Evolutionary conservation across 2,329 filamentous ascomycete genomes (phyloP), one percentile per base, ranked within the genome.

Genomic region (Grosmannia penicillata): DNA sequence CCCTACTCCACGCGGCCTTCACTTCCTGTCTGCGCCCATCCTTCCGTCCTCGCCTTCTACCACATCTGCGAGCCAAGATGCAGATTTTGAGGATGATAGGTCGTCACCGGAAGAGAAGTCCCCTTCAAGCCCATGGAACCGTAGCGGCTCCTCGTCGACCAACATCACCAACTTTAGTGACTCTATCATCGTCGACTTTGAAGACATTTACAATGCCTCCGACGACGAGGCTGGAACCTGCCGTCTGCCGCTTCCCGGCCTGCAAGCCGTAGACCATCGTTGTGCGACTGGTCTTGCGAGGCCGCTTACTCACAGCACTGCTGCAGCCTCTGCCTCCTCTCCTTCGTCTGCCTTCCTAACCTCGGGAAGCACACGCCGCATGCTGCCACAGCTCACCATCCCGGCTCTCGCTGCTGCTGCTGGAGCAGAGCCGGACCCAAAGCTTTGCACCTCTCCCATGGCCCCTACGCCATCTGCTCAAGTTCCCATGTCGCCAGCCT

Each of bases 171-270:
- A n/a, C n/a, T n/a, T n/a, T n/a, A n/a, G n/a, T n/a, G n/a, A n/a
- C n/a, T n/a, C n/a, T n/a, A n/a, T n/a, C n/a, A n/a, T n/a, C n/a
- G n/a, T n/a, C n/a, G 78, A 84, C 46, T 89, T 89, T 50, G 83
- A 93, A 57, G 84, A 93, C 50, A 63, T 94, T 35, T 94, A 94
- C 56, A 82, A 91, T 56, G 70, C 84, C 30, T 86, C 83, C 14
- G 85, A 93, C 47, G 75, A 85, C 39, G 85, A 93, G n/a, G 22
- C 15, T 17, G 11, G 9, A 3, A 17, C 37, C 32, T 18, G 4
- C n/a, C n/a, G n/a, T n/a, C n/a, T n/a, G n/a, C n/a, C n/a, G n/a
- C n/a, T n/a, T n/a, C n/a, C n/a, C n/a, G n/a, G n/a, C n/a, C n/a
- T n/a, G n/a, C n/a, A n/a, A n/a, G n/a, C n/a, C n/a, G n/a, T n/a